These are phyloP conservation scores for Urtica urens DNA, from an alignment of 306 rosid species.

Conservation along the genomic window DNA sequence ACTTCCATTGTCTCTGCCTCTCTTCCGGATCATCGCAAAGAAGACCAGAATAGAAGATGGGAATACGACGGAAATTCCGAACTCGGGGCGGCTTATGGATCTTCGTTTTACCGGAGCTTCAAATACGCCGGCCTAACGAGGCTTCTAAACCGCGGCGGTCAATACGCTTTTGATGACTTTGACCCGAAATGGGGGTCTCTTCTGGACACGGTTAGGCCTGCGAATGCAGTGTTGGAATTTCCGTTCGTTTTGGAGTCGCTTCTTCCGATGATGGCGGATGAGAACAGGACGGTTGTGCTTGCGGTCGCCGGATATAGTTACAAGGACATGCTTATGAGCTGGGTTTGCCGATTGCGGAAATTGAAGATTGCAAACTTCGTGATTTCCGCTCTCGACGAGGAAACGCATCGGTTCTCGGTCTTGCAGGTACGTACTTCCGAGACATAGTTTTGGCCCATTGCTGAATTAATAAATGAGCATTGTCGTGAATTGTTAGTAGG, in stretches of 20 bases:
- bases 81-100: constrained; percentile 57
- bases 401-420: constrained; percentile 61
- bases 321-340: constrained; percentile 95
- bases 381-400: constrained; percentile 70
- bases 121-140: constrained; percentile 38
- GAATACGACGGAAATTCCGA: constrained; percentile 58
- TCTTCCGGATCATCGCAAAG: constrained; percentile 27
- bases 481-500: constrained; percentile 30
- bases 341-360: constrained; percentile 73
- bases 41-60: constrained; percentile 51
- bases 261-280: constrained; percentile 45
- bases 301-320: constrained; percentile 82
- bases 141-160: constrained; percentile 38
- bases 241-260: constrained; percentile 77
- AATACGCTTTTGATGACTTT: constrained; percentile 38
- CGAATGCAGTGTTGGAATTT: constrained; percentile 31
- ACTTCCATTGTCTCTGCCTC: constrained; percentile 60
- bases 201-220: too few relatives aligned
- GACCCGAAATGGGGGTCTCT: constrained; percentile 21
- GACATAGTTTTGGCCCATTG: background rate
- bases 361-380: constrained; percentile 47
- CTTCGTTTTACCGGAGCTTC: constrained; percentile 41
- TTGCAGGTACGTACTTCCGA: constrained; percentile 54
- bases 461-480: background rate
- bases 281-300: constrained; percentile 55